Evolutionary conservation across 257 asterid genomes (phyloP), one percentile per base, ranked within the genome.

Genomic region (Forsythia viridissima): DNA sequence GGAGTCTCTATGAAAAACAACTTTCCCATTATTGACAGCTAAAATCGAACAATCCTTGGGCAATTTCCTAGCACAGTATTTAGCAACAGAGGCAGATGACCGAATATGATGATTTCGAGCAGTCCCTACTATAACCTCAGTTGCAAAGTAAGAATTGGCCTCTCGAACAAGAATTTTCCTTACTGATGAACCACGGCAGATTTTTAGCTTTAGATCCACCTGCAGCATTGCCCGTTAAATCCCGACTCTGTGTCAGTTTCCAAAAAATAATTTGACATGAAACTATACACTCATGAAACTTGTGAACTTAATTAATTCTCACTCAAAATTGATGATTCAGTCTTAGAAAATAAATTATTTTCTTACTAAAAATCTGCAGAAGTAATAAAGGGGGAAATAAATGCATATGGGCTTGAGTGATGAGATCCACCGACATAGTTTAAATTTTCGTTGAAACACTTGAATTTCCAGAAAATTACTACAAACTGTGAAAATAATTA

Each of bases 191-290:
- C 99, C 99, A 84, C 99, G 86, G 87, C 98, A 93, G 82, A 96
- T 92, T 90, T 93, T 96, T 30, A 96, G 89, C 76, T 93, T 96
- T 71, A 96, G 98, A 91, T 96, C 97, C 55, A 96, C 97, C 99
- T 96, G 83, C 81, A 87, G 39, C 61, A 81, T 71, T 21, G 66
- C 52, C 76, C 76, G n/a, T 71, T 78, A 72, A 65, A 57, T 42
- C 9, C 41, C 79, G 48, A 40, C 15, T 34, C 67, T 44, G 34
- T 30, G 34, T 30, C 34, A 30, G 34, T 30, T 1, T 30, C 34
- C 66, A 55, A 52, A 70, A 76, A 46, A 40, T 36, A 57, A 55
- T 57, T 34, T 20, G n/a, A 37, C 38, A 41, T 3, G 38, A 66
- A 16, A 30, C 34, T 30, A 30, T 30, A 30, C 34, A 30, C 34